A percentile compares a stretch with the other conserved stretches of the same genome.
Conservation (phyloP, 495 filamentous ascomycete genomes). For the Xylaria intraflava region DNA sequence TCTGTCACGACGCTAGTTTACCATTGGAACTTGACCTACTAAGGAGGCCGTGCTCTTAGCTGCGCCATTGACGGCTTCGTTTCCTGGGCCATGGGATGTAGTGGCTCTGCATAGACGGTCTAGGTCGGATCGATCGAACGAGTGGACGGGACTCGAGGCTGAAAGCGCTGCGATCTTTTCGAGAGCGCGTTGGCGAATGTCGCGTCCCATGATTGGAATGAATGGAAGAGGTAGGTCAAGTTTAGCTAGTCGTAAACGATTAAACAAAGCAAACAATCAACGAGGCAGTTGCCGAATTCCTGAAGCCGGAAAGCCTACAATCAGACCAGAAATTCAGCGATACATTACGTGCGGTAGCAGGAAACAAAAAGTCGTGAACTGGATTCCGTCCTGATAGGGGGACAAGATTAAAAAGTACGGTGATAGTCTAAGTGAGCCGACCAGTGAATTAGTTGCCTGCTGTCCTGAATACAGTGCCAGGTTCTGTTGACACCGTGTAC, state of each 20-base stretch:
- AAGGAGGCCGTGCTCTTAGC: slow-evolving; percentile 20
- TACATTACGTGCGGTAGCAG: neutral
- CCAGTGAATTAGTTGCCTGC: too few relatives aligned
- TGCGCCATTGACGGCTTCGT: slow-evolving; percentile 31
- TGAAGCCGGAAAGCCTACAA: slow-evolving; percentile 3
- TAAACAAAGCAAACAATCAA: neutral
- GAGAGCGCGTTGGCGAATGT: slow-evolving; percentile 58
- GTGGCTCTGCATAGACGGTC: slow-evolving; percentile 54
- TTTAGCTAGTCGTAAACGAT: neutral
- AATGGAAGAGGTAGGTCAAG: neutral
- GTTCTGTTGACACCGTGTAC: too few relatives aligned
- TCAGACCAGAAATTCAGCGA: neutral
- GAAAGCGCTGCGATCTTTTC: slow-evolving; percentile 64
- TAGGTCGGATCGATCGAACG: slow-evolving; percentile 59
- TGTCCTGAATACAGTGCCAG: neutral
- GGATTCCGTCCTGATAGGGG: slow-evolving; percentile 9
- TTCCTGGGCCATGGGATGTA: slow-evolving; percentile 29
- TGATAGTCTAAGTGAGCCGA: too few relatives aligned
- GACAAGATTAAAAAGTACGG: too few relatives aligned
- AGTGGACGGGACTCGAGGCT: slow-evolving; percentile 41
- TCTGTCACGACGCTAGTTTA: slow-evolving; percentile 16
- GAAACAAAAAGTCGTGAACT: neutral
- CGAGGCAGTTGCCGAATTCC: neutral
- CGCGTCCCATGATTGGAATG: slow-evolving; percentile 34
- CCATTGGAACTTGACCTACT: slow-evolving; percentile 45